Base-by-base conservation (phyloP, 164 flowering plant species). In the Chloranthus sessilifolius region DNA sequence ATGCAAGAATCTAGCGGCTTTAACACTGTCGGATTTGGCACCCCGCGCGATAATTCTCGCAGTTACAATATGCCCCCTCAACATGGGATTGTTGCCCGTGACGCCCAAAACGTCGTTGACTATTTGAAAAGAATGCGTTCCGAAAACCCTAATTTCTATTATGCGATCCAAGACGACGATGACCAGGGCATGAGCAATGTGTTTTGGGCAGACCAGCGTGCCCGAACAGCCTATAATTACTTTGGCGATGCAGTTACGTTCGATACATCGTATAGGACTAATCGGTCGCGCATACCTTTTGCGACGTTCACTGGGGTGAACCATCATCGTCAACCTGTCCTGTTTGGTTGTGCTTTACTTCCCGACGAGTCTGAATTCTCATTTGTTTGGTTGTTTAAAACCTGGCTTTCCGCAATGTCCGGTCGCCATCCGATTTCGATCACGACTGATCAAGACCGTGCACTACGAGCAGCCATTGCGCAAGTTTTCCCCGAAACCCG, bases 181-280 rank as follows among this genome's bases (percentile, higher is more conserved):
- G 85, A 76, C 43, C 74, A 77, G 62, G 60, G 38, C 27, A 49
- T 61, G 37, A 69, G 80, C 39, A 89, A 82, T 64, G 78, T 86
- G 19, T 75, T 86, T 55, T 89, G 95, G 97, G 95, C 80, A 37
- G 90, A 89, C 60, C 66, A 72, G 4, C 79, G 71, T 65, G 73
- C 90, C 3, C 74, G 81, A 63, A 43, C 26, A 31, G 78, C 85
- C 45, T 90, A 82, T 50, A 55, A 65, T 48, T 73, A 73, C 55
- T 90, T 90, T 64, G 88, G 95, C 25, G 97, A 90, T 56, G 85
- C 92, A 25, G 81, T 90, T 34, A 77, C 81, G 12, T 82, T 90
- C 55, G 95, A 90, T 59, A 82, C 90, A 0, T 77, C 91, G 25
- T 86, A 79, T 67, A 63, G 88, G 66, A 76, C 88, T 10, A 84